Evolutionary conservation across 805 yeast genomes (phyloP).

Genomic region (Kluyveromyces dobzhanskii): DNA sequence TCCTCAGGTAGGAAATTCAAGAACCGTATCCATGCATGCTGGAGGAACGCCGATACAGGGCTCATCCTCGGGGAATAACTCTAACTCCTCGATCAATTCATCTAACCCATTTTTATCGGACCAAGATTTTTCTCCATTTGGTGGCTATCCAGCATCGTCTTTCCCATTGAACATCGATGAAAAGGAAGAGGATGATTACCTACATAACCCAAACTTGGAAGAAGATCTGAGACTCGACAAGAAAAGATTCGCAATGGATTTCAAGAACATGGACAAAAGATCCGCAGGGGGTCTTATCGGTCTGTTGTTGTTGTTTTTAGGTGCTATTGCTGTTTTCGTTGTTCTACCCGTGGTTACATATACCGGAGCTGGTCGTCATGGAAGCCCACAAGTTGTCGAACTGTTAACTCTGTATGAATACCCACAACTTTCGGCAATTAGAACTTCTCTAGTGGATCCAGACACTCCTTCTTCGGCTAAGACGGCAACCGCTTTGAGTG

Average conservation of each 20-base stretch:
- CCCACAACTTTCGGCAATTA: slow-evolving; percentile 43
- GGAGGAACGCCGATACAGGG: slow-evolving; percentile 8
- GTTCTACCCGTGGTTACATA: slow-evolving; percentile 78
- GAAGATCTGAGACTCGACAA: slow-evolving; percentile 82
- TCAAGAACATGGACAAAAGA: slow-evolving; percentile 56
- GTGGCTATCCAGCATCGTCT: slow-evolving; percentile 90
- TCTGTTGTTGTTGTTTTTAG: slow-evolving; percentile 47
- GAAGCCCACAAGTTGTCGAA: slow-evolving; percentile 24
- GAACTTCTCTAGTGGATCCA: slow-evolving; percentile 48
- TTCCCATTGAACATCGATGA: slow-evolving; percentile 90
- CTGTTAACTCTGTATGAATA: slow-evolving; percentile 41
- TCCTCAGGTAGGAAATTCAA: slow-evolving; percentile 46
- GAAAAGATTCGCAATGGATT: slow-evolving; percentile 53
- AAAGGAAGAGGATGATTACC: slow-evolving; percentile 88
- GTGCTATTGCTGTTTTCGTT: slow-evolving; percentile 61
- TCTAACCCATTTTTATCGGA: slow-evolving; percentile 40
- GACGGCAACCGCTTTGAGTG: slow-evolving; percentile 47
- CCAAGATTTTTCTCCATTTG: slow-evolving; percentile 81
- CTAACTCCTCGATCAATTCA: slow-evolving; percentile 20
- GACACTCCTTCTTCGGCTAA: slow-evolving; percentile 48
- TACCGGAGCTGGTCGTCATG: slow-evolving; percentile 49
- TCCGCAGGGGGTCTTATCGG: slow-evolving; percentile 59
- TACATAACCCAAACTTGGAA: slow-evolving; percentile 94
- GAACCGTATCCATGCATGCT: slow-evolving; percentile 42
- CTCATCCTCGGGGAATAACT: slow-evolving; percentile 19